phyloP scores from a whole-genome alignment of 192 early-diverging fungal species.

The Coemansia umbellata region DNA sequence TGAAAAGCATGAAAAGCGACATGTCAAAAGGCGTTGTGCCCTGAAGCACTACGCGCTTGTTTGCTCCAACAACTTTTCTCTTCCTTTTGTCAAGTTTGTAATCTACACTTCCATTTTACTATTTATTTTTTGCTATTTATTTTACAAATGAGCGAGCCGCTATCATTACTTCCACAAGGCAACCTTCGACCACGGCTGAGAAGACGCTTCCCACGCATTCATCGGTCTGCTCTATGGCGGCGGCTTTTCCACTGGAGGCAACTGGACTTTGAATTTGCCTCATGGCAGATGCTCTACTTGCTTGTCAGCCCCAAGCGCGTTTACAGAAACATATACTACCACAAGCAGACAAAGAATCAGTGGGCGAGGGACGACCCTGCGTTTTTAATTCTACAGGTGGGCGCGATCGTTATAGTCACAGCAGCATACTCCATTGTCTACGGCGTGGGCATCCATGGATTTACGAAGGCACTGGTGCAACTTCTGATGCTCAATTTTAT shows the following conservation, averaged over 20 bases:
- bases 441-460: conserved; percentile 27
- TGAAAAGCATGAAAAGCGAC: background rate
- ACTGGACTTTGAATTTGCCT: conserved; percentile 46
- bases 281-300: conserved; percentile 50
- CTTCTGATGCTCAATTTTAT: conserved; percentile 40
- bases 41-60: background rate
- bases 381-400: conserved; percentile 74
- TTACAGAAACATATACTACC: conserved; percentile 93
- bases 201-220: conserved; percentile 37
- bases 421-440: conserved; percentile 36
- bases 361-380: conserved; percentile 98
- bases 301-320: conserved; percentile 44
- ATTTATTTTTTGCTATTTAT: background rate
- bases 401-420: conserved; percentile 46
- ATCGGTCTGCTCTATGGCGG: conserved; percentile 41
- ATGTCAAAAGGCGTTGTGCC: background rate
- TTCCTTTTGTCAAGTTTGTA: background rate
- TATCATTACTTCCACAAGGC: conserved; percentile 21
- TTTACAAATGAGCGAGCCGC: conserved; percentile 23
- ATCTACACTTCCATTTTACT: background rate
- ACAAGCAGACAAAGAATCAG: conserved; percentile 98
- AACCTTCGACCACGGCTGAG: conserved; percentile 13
- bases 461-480: conserved; percentile 31
- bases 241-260: conserved; percentile 45
- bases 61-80: background rate